Percentiles rank a stretch among this genome's conserved stretches.
phyloP scores from a whole-genome alignment of 345 rosid genomes.

The Theobroma cacao region DNA sequence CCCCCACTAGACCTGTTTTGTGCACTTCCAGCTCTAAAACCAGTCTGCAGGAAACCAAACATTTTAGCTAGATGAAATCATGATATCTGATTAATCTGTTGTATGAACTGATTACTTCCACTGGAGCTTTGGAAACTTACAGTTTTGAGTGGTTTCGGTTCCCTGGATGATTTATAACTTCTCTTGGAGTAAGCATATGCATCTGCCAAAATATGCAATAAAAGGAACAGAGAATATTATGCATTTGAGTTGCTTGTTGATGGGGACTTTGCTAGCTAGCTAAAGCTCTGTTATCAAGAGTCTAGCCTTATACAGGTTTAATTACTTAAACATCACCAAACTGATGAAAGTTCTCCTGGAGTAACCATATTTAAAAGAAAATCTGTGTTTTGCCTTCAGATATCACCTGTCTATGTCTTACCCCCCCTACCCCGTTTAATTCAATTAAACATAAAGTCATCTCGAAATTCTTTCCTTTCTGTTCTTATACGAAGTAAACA shows the following conservation, averaged over 20 bases:
- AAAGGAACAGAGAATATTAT: conserved; percentile 4
- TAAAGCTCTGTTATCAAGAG: neutral
- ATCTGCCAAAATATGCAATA: conserved; percentile 37
- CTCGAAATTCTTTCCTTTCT: neutral
- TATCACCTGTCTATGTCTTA: neutral
- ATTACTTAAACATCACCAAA: neutral
- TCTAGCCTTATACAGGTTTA: neutral
- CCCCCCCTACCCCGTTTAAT: neutral
- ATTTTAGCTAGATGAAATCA: conserved; percentile 14
- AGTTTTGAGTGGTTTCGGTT: conserved; percentile 29
- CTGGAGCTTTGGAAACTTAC: conserved; percentile 40
- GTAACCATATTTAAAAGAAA: neutral
- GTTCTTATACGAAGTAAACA: neutral
- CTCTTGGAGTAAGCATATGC: conserved; percentile 46
- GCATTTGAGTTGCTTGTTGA: neutral
- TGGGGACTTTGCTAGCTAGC: neutral
- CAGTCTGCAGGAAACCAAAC: conserved; percentile 37
- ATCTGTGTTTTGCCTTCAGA: neutral
- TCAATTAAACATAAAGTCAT: neutral
- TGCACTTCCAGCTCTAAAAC: conserved; percentile 31
- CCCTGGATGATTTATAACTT: conserved; percentile 48
- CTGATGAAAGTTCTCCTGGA: neutral
- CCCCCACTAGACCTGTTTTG: conserved; percentile 27
- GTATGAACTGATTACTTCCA: neutral
- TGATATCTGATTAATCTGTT: neutral